These are phyloP conservation scores for Obelidium mucronatum DNA, from an alignment of 192 early-diverging fungal genomes.

Conservation along the genomic window DNA sequence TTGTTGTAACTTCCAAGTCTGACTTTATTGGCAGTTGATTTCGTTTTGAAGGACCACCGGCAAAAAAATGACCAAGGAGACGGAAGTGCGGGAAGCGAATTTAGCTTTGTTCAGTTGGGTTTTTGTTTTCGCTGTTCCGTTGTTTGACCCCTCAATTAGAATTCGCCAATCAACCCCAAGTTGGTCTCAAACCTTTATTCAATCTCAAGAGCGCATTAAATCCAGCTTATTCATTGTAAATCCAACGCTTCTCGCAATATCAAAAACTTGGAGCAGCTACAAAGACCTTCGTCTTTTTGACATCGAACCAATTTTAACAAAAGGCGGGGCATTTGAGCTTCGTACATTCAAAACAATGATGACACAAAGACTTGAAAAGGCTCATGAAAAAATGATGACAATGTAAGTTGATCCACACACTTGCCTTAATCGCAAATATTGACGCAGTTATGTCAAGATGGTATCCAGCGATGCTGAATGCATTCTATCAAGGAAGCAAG, in stretches of 20 bases:
- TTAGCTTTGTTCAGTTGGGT: slow-evolving; percentile 54
- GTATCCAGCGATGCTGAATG: slow-evolving; percentile 67
- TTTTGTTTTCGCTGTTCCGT: slow-evolving; percentile 3
- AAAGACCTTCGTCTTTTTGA: slow-evolving; percentile 58
- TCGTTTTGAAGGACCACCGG: slow-evolving; percentile 69
- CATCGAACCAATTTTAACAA: slow-evolving; percentile 51
- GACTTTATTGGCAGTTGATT: slow-evolving; percentile 56
- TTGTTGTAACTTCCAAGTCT: neutral
- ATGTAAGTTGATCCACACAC: slow-evolving; percentile 41
- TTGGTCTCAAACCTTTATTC: slow-evolving; percentile 51
- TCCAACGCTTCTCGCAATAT: slow-evolving; percentile 58
- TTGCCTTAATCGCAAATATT: neutral
- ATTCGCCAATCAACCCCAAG: slow-evolving; percentile 57
- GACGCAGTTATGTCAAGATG: slow-evolving; percentile 47
- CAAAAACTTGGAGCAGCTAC: slow-evolving; percentile 57
- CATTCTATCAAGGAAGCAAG: slow-evolving; percentile 68
- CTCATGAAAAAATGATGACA: slow-evolving; percentile 66
- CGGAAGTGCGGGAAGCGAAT: slow-evolving; percentile 21
- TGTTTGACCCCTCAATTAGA: slow-evolving; percentile 2
- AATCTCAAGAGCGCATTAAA: slow-evolving; percentile 45
- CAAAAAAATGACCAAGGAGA: slow-evolving; percentile 52
- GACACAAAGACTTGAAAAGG: slow-evolving; percentile 59
- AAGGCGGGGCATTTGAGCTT: slow-evolving; percentile 59
- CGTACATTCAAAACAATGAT: slow-evolving; percentile 55
- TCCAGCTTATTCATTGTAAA: slow-evolving; percentile 51